Evolutionary conservation across 805 yeast species (phyloP), one percentile per base, ranked within the genome.

Genomic region (Lipomyces chichibuensis): DNA sequence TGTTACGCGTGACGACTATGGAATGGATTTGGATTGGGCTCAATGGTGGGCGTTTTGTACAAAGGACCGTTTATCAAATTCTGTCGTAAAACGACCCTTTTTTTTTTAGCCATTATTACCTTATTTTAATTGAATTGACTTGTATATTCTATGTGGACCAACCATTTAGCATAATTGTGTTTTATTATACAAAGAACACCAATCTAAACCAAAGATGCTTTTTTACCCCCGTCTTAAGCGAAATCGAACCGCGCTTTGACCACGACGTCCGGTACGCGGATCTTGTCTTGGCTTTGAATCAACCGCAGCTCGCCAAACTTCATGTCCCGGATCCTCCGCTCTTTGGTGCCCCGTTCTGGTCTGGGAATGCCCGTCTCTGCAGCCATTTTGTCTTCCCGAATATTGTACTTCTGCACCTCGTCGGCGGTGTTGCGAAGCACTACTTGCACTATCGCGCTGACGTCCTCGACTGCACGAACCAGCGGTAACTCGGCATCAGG

Each of bases 391-490:
- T 64, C 65, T 20, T 58, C 70, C 20, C 53, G 60, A 9, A 51
- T 53, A 49, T 67, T 55, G 52, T 67, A 67, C 17, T 13, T 46
- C 25, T 25, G 29, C 13, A 64, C 68, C 11, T 59, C 60, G 23
- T 75, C 71, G 60, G 81, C 83, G 0, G 92, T 88, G 27, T 81
- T 76, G 11, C 72, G 69, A 49, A 88, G 78, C 2, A 87, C 87
- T 32, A 77, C 76, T 25, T 82, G 75, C 88, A 88, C 87, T 27
- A 86, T 81, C 0, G 85, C 78, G 46, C 87, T 77, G 2, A 84
- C 90, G 72, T 87, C 87, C 71, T 81, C 72, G 11, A 78, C 75
- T 33, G 77, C 76, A 25, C 77, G 65, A 1, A 77, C 79, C 25
- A 77, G 76, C 53, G 71, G 71, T 54, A 68, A 43, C 13, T 63